Conservation (phyloP, 163 green algal genomes). For the Scenedesmus sp. region DNA sequence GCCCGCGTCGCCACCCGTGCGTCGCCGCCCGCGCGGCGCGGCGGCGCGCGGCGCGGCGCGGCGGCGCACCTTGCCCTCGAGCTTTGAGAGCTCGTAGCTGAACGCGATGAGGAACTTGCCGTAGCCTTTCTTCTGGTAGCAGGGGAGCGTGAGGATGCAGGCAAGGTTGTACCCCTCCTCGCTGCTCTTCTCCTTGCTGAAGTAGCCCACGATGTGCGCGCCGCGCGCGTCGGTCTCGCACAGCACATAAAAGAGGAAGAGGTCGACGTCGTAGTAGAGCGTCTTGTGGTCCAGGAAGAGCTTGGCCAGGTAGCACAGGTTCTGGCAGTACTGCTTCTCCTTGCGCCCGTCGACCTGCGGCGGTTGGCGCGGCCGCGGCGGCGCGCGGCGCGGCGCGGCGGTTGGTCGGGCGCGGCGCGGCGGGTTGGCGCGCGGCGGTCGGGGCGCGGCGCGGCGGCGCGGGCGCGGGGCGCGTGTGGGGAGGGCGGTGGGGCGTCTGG, state of each 20-base stretch:
- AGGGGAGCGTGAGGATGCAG: slow-evolving; percentile 97
- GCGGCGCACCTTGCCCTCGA: slow-evolving; percentile 89
- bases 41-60: not conserved
- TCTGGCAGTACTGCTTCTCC: slow-evolving; percentile 97
- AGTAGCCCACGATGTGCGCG: slow-evolving; percentile 75
- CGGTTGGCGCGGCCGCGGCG: not conserved
- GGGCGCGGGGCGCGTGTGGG: too few relatives aligned
- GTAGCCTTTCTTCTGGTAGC: slow-evolving; percentile 98
- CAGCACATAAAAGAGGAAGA: slow-evolving; percentile 99
- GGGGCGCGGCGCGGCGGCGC: too few relatives aligned
- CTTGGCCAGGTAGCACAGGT: slow-evolving; percentile 99
- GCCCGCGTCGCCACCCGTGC: too few relatives aligned
- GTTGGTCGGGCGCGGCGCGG: not conserved
- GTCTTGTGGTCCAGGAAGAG: slow-evolving; percentile 99
- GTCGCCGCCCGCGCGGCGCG: too few relatives aligned
- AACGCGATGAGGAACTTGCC: slow-evolving; percentile 99
- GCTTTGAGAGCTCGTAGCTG: slow-evolving; percentile 98
- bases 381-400: not conserved
- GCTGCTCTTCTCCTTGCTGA: slow-evolving; percentile 92
- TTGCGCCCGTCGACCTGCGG: slow-evolving; percentile 85
- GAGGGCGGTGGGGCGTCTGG: too few relatives aligned
- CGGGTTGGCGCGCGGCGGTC: too few relatives aligned
- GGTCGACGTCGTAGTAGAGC: slow-evolving; percentile 99
- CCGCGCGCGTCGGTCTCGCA: slow-evolving; percentile 89
- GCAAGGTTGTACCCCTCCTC: slow-evolving; percentile 99